phyloP scores from a whole-genome alignment of 306 rosid genomes.

The Luffa acutangula region DNA sequence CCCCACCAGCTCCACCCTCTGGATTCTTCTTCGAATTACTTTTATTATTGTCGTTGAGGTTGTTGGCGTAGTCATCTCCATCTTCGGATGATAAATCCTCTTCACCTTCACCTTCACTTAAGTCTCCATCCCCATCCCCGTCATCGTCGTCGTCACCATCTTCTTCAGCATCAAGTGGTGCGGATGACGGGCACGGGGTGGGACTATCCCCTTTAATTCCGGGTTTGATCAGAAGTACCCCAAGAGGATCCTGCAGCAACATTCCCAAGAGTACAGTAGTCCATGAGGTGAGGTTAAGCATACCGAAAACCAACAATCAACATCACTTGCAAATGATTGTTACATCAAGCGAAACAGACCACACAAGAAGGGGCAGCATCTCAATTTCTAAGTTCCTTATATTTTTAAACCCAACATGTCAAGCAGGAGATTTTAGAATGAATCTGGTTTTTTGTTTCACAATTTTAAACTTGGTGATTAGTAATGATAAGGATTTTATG shows the following conservation, averaged over 20 bases:
- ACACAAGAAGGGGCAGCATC: neutral
- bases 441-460: neutral
- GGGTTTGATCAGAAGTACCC: slow-evolving; percentile 12
- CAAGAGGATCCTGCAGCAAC: slow-evolving; percentile 36
- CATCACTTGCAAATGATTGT: neutral
- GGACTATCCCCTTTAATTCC: slow-evolving; percentile 26
- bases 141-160: slow-evolving; percentile 50
- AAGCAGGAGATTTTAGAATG: neutral
- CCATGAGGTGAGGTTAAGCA: neutral
- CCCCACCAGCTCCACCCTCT: slow-evolving; percentile 50
- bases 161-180: slow-evolving; percentile 51
- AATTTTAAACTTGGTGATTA: neutral
- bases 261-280: neutral
- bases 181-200: slow-evolving; percentile 21
- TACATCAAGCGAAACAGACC: neutral
- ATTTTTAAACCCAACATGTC: neutral
- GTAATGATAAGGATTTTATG: neutral
- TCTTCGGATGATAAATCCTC: slow-evolving; percentile 80
- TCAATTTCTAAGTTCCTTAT: neutral
- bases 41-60: slow-evolving; percentile 41
- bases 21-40: slow-evolving; percentile 61
- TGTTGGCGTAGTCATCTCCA: slow-evolving; percentile 47
- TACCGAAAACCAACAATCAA: neutral
- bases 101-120: slow-evolving; percentile 62
- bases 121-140: slow-evolving; percentile 39